phyloP scores from a whole-genome alignment of 2,329 filamentous ascomycete genomes.

The Cytospora piceae region DNA sequence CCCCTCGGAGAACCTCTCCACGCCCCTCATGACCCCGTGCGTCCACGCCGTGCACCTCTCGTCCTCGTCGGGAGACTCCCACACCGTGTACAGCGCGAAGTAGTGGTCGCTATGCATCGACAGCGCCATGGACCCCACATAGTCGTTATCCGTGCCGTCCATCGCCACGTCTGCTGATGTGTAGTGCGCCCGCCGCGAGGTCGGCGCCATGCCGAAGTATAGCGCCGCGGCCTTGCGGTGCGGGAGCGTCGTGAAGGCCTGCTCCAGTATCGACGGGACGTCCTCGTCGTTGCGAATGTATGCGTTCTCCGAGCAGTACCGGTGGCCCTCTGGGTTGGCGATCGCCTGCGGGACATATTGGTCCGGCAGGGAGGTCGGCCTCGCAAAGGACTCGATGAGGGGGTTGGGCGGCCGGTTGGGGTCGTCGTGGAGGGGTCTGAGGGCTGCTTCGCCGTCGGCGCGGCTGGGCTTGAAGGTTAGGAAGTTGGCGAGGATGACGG shows the following conservation, averaged over 20 bases:
- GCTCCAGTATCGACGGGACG: slow-evolving; percentile 48
- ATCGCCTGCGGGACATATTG: slow-evolving; percentile 49
- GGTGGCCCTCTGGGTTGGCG: slow-evolving; percentile 53
- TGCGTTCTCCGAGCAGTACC: slow-evolving; percentile 55
- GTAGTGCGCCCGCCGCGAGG: slow-evolving; percentile 42
- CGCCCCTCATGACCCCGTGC: slow-evolving; percentile 42
- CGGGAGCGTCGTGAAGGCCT: slow-evolving; percentile 53
- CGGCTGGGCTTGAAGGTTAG: slow-evolving; percentile 46
- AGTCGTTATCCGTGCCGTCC: slow-evolving; percentile 37
- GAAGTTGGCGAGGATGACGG: slow-evolving; percentile 44
- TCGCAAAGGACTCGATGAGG: slow-evolving; percentile 43
- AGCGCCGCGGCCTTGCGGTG: slow-evolving; percentile 49
- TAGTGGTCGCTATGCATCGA: slow-evolving; percentile 61
- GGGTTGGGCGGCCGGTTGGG: slow-evolving; percentile 42
- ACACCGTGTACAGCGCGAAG: slow-evolving; percentile 56
- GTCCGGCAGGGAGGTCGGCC: slow-evolving; percentile 44
- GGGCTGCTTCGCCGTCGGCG: slow-evolving; percentile 41
- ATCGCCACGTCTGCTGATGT: slow-evolving; percentile 33
- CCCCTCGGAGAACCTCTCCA: slow-evolving; percentile 48
- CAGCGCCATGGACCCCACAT: slow-evolving; percentile 49
- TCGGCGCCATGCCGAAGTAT: slow-evolving; percentile 57
- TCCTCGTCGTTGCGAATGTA: slow-evolving; percentile 55
- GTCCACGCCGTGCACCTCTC: slow-evolving; percentile 49
- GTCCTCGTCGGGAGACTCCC: slow-evolving; percentile 52
- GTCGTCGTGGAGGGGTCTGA: slow-evolving; percentile 42